Base-by-base conservation (phyloP, 768 basidiomycete species). In the Coprinopsis cinerea region DNA sequence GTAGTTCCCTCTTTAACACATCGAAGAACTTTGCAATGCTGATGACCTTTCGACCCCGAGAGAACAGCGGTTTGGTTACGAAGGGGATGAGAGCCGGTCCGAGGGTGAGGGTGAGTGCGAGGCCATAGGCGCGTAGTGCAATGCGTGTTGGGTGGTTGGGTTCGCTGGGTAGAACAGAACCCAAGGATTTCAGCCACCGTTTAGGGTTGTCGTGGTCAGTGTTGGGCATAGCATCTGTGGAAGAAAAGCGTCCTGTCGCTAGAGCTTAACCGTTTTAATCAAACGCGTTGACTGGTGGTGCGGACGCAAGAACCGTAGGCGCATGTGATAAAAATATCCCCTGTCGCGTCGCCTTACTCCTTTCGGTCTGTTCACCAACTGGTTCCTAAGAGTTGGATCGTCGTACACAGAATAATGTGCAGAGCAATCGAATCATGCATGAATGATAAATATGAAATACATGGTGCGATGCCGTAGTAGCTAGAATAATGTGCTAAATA, bases 71-170 rank as follows among this genome's bases (percentile, higher is more conserved):
- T 11, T 45, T 7, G 1, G 69, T 63, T 10, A 79, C 27, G 52
- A 83, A 72, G 1, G 82, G 78, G 2, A 87, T 51, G 9, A 88
- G 64, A 2, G 77, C 70, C 1, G 88, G 87, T 2, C 79, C 79
- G n/a, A 90, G 71, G 1, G 80, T 79, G 18, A 89, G 72, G 1
- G 78, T 81, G 7, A 86, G 68, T 0, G 78, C 73, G 9, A 90
- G 75, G 3, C 69, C 71, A 63, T 88, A 90, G 0, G 88, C 84
- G 55, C 87, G 75, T 25, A 84, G 60, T 1, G 82, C 74, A 35
- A 86, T 69, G 47, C 79, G 81, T 13, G 71, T 56, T 2, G 82
- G 80, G 57, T 85, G 81, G 27, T 66, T 57, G 2, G 70, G 64
- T 48, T 73, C 70, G 48, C n/a, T 70, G 59, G 24, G 68, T 57